Conservation (phyloP, 106 monocot species). For the Hemerocallis citrina region DNA sequence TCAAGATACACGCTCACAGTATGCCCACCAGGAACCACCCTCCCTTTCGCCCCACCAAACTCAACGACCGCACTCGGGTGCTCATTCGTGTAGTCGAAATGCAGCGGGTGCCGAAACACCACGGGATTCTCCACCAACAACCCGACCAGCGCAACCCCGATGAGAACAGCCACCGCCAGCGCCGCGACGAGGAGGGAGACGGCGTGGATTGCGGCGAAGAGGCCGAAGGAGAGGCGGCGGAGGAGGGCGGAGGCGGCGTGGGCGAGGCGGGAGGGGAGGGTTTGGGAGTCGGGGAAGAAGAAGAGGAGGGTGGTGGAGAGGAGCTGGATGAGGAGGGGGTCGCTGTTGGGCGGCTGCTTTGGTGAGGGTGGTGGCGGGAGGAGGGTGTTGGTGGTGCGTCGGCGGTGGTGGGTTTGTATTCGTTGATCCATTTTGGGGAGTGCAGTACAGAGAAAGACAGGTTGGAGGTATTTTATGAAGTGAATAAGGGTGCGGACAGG, state of each 20-base stretch:
- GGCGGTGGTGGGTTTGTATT: too few species aligned
- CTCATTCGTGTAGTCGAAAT: conserved; percentile 31
- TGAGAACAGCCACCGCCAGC: conserved; percentile 7
- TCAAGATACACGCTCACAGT: conserved; percentile 8
- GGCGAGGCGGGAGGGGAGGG: conserved; percentile 24
- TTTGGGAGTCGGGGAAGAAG: too few species aligned
- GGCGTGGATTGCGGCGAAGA: conserved; percentile 17
- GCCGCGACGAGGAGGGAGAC: conserved; percentile 10
- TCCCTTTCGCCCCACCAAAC: conserved; percentile 5
- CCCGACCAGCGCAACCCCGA: conserved; percentile 22
- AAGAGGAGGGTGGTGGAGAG: neutral
- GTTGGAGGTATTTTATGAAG: too few species aligned
- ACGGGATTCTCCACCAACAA: conserved; percentile 33
- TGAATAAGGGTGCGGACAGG: too few species aligned
- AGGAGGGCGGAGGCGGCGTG: conserved; percentile 17
- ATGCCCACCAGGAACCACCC: conserved; percentile 24
- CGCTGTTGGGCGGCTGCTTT: too few species aligned
- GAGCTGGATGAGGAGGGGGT: neutral
- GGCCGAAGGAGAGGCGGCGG: conserved; percentile 21
- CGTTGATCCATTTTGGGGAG: too few species aligned
- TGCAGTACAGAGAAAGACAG: too few species aligned
- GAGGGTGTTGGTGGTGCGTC: too few species aligned
- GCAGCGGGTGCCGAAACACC: conserved; percentile 1
- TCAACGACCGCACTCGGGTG: conserved; percentile 16
- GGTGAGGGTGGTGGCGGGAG: too few species aligned